A percentile compares a stretch with the other conserved stretches of the same genome.
These are phyloP conservation scores for Eutrema japonicum DNA, from an alignment of 345 rosid species.

Conservation along the genomic window DNA sequence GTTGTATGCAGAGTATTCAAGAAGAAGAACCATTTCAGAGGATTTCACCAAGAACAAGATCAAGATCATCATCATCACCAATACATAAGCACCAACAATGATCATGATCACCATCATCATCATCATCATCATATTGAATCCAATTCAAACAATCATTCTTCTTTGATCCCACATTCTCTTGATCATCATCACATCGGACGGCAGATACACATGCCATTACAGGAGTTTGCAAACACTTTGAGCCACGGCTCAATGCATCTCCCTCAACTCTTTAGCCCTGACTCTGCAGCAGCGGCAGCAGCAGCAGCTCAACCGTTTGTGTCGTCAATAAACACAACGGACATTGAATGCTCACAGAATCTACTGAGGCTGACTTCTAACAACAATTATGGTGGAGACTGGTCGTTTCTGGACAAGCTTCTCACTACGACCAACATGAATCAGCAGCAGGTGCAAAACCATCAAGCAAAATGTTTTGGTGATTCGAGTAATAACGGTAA, in stretches of 20 bases:
- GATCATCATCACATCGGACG: slow-evolving; percentile 40
- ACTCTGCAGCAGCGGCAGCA: slow-evolving; percentile 50
- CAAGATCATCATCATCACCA: slow-evolving; percentile 49
- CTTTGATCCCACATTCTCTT: slow-evolving; percentile 32
- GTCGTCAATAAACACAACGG: slow-evolving; percentile 50
- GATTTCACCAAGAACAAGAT: slow-evolving; percentile 53
- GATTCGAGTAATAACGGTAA: slow-evolving; percentile 30
- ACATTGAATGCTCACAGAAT: slow-evolving; percentile 68
- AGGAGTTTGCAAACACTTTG: slow-evolving; percentile 42
- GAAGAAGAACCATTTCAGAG: slow-evolving; percentile 73
- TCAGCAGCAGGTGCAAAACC: slow-evolving; percentile 43
- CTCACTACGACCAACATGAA: slow-evolving; percentile 53
- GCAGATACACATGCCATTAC: slow-evolving; percentile 41
- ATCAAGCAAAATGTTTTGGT: slow-evolving; percentile 41
- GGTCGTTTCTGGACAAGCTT: slow-evolving; percentile 90
- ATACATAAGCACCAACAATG: slow-evolving; percentile 38
- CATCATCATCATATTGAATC: slow-evolving; percentile 35
- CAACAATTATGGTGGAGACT: slow-evolving; percentile 63
- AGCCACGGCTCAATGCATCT: slow-evolving; percentile 68
- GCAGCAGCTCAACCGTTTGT: slow-evolving; percentile 40
- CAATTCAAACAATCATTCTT: slow-evolving; percentile 36
- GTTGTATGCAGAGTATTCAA: slow-evolving; percentile 90
- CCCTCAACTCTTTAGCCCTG: slow-evolving; percentile 82
- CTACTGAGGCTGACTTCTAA: slow-evolving; percentile 68
- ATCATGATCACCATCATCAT: slow-evolving; percentile 38